These are phyloP conservation scores for Porogramme epimiltina DNA, from an alignment of 1,284 basidiomycete species.

Conservation along the genomic window DNA sequence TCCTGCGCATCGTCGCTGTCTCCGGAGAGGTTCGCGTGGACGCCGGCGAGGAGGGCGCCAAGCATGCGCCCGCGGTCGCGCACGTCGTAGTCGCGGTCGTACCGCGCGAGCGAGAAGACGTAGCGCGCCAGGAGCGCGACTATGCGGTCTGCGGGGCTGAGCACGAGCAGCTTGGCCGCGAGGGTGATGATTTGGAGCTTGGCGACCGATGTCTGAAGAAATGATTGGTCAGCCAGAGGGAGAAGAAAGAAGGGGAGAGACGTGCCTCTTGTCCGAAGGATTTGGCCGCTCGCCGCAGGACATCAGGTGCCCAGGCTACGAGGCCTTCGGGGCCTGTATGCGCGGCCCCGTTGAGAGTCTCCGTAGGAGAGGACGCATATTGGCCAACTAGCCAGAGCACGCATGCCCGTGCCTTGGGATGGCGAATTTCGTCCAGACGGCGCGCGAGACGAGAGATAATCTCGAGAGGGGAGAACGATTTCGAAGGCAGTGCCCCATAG, in stretches of 20 bases:
- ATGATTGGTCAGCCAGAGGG: background rate
- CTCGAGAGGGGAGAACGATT: constrained; percentile 52
- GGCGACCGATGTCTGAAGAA: constrained; percentile 57
- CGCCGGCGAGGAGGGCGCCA: constrained; percentile 65
- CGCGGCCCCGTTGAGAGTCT: constrained; percentile 13
- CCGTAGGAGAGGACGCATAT: constrained; percentile 52
- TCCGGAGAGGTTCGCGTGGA: constrained; percentile 40
- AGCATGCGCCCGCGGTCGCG: constrained; percentile 87
- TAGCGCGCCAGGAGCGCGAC: constrained; percentile 66
- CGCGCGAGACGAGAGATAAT: constrained; percentile 79
- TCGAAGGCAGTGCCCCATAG: constrained; percentile 24
- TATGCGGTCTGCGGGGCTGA: constrained; percentile 58
- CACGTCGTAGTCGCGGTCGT: constrained; percentile 86
- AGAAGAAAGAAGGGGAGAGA: background rate
- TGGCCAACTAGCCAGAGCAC: constrained; percentile 92
- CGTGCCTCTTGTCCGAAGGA: constrained; percentile 72
- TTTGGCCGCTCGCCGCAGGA: constrained; percentile 76
- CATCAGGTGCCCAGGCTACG: constrained; percentile 81
- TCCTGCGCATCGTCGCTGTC: constrained; percentile 41
- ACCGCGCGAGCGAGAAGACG: constrained; percentile 82
- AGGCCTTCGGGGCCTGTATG: constrained; percentile 44
- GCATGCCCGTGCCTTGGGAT: constrained; percentile 80
- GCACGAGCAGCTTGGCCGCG: constrained; percentile 79
- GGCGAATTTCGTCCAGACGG: constrained; percentile 76
- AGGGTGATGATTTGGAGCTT: constrained; percentile 85